Evolutionary conservation across 1,284 basidiomycete species (phyloP), one percentile per base, ranked within the genome.

Genomic region (Ustilago bromivora): DNA sequence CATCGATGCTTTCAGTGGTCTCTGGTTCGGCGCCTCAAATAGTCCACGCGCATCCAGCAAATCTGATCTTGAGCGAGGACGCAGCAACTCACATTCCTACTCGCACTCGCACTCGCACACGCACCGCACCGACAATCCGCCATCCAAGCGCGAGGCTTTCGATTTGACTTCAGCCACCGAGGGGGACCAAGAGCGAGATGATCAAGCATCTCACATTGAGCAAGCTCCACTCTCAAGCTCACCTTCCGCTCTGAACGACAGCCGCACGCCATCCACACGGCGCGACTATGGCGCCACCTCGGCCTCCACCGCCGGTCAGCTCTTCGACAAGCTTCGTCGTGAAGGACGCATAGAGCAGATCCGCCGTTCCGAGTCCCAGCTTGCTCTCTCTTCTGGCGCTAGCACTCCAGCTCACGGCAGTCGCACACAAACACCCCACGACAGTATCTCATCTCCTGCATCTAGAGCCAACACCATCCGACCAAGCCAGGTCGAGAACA

Each of bases 1-100:
- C 53, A 71, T 75, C 58, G 62, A 64, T 46, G 76, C 72, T 11
- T 78, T 81, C 60, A 71, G 61, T 34, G 80, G 80, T 6, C 68
- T 81, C 19, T 82, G 80, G 80, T 79, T 80, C 47, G 72, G 71
- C 36, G 53, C 58, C 6, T 64, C 66, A 2, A 59, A 41, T 12
- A 73, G 71, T 38, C 71, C 71, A 9, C 64, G 57, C 36, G 51
- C 71, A 13, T 61, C 61, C 2, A 63, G 52, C 57, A 56, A 46
- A 17, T 38, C 65, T 3, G 74, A 77, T 41, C 59, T 77, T n/a
- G 74, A 77, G 51, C 59, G 63, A 3, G 70, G 66, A 36, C 52
- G 62, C 4, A 17, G 57, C 23, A 28, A 28, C 23, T 28, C 23
- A 28, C 23, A 28, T 28, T 28, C 23, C 23, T 7, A 46, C 43